phyloP scores from a whole-genome alignment of 1,284 basidiomycete genomes.

The Bondarzewia mesenterica region DNA sequence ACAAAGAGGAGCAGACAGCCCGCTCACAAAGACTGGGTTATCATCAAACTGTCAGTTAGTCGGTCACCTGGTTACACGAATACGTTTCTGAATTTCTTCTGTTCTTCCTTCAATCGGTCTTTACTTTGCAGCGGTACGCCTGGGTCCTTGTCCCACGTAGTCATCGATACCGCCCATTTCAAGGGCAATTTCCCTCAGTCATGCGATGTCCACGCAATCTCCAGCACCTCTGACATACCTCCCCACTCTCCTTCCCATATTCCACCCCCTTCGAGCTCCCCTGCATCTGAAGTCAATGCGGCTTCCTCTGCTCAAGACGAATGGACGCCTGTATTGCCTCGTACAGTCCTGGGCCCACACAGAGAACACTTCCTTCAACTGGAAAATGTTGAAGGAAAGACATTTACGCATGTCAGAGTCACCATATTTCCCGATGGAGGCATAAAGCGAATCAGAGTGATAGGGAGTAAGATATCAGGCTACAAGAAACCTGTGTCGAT shows the following conservation, averaged over 20 bases:
- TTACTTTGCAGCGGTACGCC: conserved; percentile 44
- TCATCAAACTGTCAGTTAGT: conserved; percentile 75
- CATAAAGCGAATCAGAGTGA: conserved; percentile 83
- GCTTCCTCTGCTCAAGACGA: conserved; percentile 23
- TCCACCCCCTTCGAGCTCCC: conserved; percentile 11
- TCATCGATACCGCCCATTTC: conserved; percentile 94
- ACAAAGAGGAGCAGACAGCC: conserved; percentile 80
- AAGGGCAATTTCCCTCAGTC: conserved; percentile 95
- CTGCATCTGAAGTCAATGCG: conserved; percentile 7
- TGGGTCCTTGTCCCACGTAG: conserved; percentile 70
- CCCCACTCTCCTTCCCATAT: conserved; percentile 21
- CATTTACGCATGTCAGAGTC: conserved; percentile 81
- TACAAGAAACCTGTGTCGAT: neutral
- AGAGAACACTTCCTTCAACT: conserved; percentile 85
- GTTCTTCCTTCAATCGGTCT: too few relatives aligned
- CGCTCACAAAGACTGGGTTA: conserved; percentile 85
- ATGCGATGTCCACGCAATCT: conserved; percentile 72
- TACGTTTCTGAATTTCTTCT: too few relatives aligned
- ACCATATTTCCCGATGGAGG: conserved; percentile 96
- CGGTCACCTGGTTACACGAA: neutral
- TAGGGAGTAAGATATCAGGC: conserved; percentile 49
- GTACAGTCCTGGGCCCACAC: conserved; percentile 83
- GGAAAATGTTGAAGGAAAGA: conserved; percentile 45
- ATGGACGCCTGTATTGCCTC: conserved; percentile 75
- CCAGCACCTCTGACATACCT: conserved; percentile 34